A percentile compares a stretch with the other conserved stretches of the same genome.
Conservation (phyloP, 2,329 filamentous ascomycete genomes). For the Cytospora leucostoma region DNA sequence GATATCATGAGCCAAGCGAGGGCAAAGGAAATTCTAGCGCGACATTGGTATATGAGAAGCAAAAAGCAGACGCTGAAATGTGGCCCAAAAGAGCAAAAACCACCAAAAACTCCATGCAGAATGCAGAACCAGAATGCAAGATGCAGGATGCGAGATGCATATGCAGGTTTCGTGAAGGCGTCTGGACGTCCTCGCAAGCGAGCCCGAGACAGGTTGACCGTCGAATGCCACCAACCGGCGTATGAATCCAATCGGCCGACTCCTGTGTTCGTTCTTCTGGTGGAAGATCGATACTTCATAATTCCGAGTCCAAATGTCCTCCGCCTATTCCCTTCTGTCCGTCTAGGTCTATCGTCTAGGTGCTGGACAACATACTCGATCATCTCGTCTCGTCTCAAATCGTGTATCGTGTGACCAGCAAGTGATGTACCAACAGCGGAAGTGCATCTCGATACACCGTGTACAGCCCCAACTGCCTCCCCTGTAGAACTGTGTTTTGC, state of each 20-base stretch:
- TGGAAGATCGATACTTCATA: too few species aligned
- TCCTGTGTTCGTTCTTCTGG: too few species aligned
- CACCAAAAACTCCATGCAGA: neutral
- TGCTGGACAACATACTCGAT: neutral
- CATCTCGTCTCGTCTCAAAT: neutral
- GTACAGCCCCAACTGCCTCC: conserved; percentile 9
- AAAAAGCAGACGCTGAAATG: neutral
- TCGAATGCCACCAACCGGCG: neutral
- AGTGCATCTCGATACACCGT: neutral
- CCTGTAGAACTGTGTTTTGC: conserved; percentile 11
- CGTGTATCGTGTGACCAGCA: neutral
- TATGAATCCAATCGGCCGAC: neutral
- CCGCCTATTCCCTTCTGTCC: neutral
- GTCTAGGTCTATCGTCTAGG: neutral
- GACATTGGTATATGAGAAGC: neutral
- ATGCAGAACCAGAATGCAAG: neutral
- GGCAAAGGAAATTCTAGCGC: neutral
- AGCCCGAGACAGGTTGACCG: neutral
- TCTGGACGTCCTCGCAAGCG: neutral
- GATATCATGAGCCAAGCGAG: neutral
- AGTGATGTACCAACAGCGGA: neutral
- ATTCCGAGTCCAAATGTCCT: neutral
- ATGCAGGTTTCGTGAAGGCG: neutral
- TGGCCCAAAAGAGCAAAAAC: neutral
- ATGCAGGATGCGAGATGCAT: neutral